Base-by-base conservation (phyloP, 192 early-diverging fungal species). In the Podila verticillata region DNA sequence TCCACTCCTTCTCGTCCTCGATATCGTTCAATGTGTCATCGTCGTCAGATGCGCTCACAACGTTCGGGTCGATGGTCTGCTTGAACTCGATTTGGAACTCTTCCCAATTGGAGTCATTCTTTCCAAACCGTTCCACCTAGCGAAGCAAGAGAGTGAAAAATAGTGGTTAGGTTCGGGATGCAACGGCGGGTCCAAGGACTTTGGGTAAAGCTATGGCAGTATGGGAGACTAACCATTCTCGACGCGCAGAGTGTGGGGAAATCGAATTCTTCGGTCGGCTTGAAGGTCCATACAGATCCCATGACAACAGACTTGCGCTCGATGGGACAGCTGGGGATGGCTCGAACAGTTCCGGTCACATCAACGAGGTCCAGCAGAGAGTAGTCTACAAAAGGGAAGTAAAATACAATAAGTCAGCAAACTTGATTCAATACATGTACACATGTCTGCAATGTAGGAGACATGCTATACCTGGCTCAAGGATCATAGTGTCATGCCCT, bases 221-320 rank as follows among this genome's bases (percentile, higher is more conserved):
- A n/a, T 8, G 6, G 1, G 15, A 13, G 24, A 9, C 57, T 17
- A 80, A 85, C 91, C 92, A 95, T 92, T 28, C 94, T 85, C 1
- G 95, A 95, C 60, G 90, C 90, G 58, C 92, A 94, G 22, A 95
- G 83, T 13, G 89, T 85, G 7, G 89, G 85, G 70, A 96, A 93
- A 3, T 82, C 49, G 69, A 89, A 83, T 20, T 84, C 83, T 20
- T 71, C 68, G 30, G 91, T 90, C 3, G 91, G 90, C 49, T 86
- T 88, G 72, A 97, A 96, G 0, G 92, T 89, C 95, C 95, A 96
- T 2, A 94, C 93, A 6, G 94, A 96, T 24, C 95, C 96, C 94
- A 96, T 96, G 1, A 95, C 94, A 8, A 96, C 92, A 78, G 92
- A 91, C 34, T 94, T 92, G 48, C 94, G 87, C 57, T 91, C 91